Evolutionary conservation across 176 grass and related monocot species (phyloP).

Genomic region (Avena sativa): DNA sequence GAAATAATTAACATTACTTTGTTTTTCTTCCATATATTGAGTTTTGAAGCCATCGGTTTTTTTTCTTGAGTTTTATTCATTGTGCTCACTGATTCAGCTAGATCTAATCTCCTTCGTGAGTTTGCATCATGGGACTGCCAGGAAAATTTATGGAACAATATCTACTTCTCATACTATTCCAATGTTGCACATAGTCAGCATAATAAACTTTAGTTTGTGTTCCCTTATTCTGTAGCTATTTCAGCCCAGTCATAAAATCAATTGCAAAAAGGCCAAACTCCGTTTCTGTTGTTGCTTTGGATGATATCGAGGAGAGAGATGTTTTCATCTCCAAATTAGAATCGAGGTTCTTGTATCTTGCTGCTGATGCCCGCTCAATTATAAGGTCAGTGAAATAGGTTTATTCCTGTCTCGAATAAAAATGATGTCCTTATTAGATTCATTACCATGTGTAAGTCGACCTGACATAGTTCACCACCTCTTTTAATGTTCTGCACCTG

Average conservation of each 20-base stretch:
- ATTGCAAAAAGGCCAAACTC: conserved; percentile 63
- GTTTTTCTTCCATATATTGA: conserved; percentile 19
- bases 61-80: conserved; percentile 1
- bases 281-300: conserved; percentile 56
- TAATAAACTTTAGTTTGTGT: conserved; percentile 6
- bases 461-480: background rate
- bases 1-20: background rate
- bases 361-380: conserved; percentile 85
- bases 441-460: background rate
- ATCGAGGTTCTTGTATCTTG: conserved; percentile 94
- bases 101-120: background rate
- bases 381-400: conserved; percentile 63
- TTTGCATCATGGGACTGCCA: background rate
- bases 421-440: background rate
- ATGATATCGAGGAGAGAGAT: conserved; percentile 86
- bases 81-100: conserved; percentile 14
- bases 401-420: background rate
- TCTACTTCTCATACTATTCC: conserved; percentile 1
- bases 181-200: conserved; percentile 21
- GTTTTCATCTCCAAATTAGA: conserved; percentile 85
- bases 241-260: conserved; percentile 94
- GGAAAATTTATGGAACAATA: background rate
- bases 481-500: conserved; percentile 17
- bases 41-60: background rate
- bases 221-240: conserved; percentile 66